Base-by-base conservation (phyloP, 2,329 filamentous ascomycete genomes). In the Paraconiothyrium brasiliense region DNA sequence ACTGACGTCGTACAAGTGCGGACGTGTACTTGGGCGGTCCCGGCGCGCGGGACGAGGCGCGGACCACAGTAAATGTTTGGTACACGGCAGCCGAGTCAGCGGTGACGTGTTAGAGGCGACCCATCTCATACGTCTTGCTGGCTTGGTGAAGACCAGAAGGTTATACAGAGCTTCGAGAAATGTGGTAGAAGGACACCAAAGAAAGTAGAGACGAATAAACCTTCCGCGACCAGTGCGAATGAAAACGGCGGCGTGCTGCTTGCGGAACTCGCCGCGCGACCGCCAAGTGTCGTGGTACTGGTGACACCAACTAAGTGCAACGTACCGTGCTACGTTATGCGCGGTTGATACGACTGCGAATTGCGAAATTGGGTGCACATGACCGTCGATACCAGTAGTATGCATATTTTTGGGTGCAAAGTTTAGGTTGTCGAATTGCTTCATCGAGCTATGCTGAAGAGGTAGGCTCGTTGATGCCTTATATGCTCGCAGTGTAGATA, bases 41-140 rank as follows among this genome's bases (percentile, higher is more conserved):
- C 24, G 24, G 24, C 46, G n/a, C 10, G n/a, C 52, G 52, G 52
- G 52, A 55, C 52, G 39, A 44, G 34, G 52, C 39, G 52, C 52
- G 16, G 37, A 22, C 16, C 13, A 44, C 30, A n/a, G 48, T 35
- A 6, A 27, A 32, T 20, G 20, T 22, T 32, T 54, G 52, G 52
- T 46, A 34, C 14, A 14, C 52, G 52, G 52, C 34, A 22, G 52
- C 39, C 39, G 39, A 44, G 9, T 20, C 16, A 34, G 35, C 22
- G 50, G 35, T 54, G 50, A 54, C 39, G 27, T 27, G 9, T 44
- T 16, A 11, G 51, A 24, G n/a, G 27, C 27, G 11, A n/a, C 16
- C 27, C 27, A 30, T 30, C 27, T 30, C 16, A 44, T 8, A 16
- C 2, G 34, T 34, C 34, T 39, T 39, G 20, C n/a, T 20, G 8